Evolutionary conservation across 2,329 filamentous ascomycete genomes (phyloP), one percentile per base, ranked within the genome.

Genomic region (Dactylellina sp.): DNA sequence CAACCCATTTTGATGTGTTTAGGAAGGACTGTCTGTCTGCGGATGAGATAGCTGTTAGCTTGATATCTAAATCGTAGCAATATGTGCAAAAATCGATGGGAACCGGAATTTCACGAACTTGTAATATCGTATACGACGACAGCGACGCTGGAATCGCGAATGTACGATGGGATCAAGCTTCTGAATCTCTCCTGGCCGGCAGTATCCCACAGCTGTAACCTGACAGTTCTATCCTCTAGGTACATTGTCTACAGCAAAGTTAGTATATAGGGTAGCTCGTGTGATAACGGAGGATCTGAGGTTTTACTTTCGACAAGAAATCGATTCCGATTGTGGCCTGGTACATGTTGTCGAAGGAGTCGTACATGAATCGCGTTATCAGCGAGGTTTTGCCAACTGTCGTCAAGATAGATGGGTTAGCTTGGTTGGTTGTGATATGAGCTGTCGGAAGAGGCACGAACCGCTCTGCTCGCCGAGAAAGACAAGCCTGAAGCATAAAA

Each of bases 321-420:
- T 99, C 95, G 84, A 99, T 99, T 80, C 95, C 95, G 81, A 99
- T 98, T 40, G 95, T 99, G 68, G 95, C 95, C 84, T 99, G 95
- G 84, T 99, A 99, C 86, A 94, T 98, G 84, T 96, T 97, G 86
- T 99, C 95, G 85, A 99, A 99, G 52, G 95, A 98, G 83, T 99
- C 95, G 86, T 99, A 99, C 95, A 99, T 99, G 86, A 99, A 99
- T 77, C 95, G 90, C 77, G 95, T 99, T 82, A 99, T 99, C 79
- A 99, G 85, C 75, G 95, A 99, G 32, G 95, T 99, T 85, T 99
- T 99, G 81, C 95, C 95, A 79, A 99, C 95, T 98, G 53, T n/a
- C 44, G 42, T 25, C 46, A 52, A 42, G 40, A 75, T 78, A 53
- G 28, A 32, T 46, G n/a, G n/a, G n/a, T n/a, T n/a, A n/a, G n/a